These are phyloP conservation scores for Xylariaceae sp. DNA, from an alignment of 2,329 filamentous ascomycete genomes.

Conservation along the genomic window DNA sequence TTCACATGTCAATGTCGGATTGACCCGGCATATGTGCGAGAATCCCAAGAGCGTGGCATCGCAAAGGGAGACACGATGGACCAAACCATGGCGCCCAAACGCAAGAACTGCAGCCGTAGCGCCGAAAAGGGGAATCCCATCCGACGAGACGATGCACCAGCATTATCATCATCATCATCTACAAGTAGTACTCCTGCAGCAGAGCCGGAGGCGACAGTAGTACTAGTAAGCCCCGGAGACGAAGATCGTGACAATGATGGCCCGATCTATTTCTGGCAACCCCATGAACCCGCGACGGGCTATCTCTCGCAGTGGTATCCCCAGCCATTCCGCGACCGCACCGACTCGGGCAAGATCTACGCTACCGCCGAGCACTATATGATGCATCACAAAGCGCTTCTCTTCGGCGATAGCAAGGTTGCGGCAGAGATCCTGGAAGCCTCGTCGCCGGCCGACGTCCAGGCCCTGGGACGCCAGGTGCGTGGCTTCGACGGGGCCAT, in stretches of 20 bases:
- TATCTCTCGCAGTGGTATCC: constrained; percentile 23
- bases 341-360: constrained; percentile 32
- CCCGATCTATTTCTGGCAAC: constrained; percentile 21
- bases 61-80: neutral
- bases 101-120: neutral
- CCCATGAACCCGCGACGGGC: constrained; percentile 10
- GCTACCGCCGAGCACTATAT: constrained; percentile 48
- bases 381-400: constrained; percentile 26
- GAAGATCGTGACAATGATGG: neutral
- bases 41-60: neutral
- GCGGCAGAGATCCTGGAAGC: constrained; percentile 46
- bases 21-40: neutral
- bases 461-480: constrained; percentile 51
- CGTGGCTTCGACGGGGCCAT: constrained; percentile 43
- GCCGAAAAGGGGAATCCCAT: neutral
- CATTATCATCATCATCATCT: neutral
- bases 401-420: constrained; percentile 34
- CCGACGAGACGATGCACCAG: neutral
- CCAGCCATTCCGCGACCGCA: constrained; percentile 18
- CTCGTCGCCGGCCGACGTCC: constrained; percentile 43
- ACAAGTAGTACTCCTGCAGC: no score
- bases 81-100: constrained; percentile 11
- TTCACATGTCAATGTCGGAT: neutral
- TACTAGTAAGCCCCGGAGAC: no score
- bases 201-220: neutral